Evolutionary conservation across 257 asterid species (phyloP).

Genomic region (Petunia secreta): DNA sequence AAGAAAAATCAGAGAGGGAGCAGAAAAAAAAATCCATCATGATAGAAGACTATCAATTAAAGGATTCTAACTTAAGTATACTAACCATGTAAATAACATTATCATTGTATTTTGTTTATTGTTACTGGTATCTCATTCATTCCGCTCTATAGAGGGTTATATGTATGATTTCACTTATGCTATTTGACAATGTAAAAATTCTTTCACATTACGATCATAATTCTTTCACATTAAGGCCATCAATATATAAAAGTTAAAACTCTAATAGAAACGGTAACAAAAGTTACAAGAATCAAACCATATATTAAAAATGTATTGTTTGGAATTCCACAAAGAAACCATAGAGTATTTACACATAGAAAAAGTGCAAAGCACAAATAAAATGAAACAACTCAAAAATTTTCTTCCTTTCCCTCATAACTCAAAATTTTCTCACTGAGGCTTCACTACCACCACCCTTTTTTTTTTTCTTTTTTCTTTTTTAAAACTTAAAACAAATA

Average conservation of each 20-base stretch:
- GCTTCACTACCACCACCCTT: background rate
- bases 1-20: background rate
- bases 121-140: too few relatives aligned
- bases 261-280: background rate
- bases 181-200: background rate
- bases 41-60: background rate
- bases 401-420: conserved; percentile 5
- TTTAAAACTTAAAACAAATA: background rate
- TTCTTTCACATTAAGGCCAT: too few relatives aligned
- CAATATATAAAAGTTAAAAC: background rate
- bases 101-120: too few relatives aligned
- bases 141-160: background rate
- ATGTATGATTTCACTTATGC: background rate
- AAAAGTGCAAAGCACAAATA: conserved; percentile 19
- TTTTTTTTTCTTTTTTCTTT: background rate
- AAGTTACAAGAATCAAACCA: background rate
- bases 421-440: background rate
- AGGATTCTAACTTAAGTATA: background rate
- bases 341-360: conserved; percentile 20
- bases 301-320: conserved; percentile 11
- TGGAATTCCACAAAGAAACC: conserved; percentile 19
- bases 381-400: conserved; percentile 15
- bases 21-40: background rate
- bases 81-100: too few relatives aligned
- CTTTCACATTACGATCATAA: too few relatives aligned